Evolutionary conservation across 371 early-diverging fungal genomes (phyloP).

Genomic region (Mucor circinelloides): DNA sequence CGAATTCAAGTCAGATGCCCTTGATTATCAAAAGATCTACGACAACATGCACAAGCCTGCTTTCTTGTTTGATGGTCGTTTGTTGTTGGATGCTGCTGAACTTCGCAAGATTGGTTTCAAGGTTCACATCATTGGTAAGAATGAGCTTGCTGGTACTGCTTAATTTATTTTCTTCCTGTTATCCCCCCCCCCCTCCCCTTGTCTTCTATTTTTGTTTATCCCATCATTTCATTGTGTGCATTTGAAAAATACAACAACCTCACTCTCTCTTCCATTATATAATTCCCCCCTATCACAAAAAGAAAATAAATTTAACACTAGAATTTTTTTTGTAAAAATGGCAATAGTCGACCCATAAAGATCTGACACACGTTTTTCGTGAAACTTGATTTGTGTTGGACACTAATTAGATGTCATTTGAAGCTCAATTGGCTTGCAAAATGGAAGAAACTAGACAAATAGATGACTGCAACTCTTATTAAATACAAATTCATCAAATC

Average conservation of each 20-base stretch:
- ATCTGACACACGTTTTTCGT: not conserved
- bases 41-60: slow-evolving; percentile 86
- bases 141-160: slow-evolving; percentile 55
- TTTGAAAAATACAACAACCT: not conserved
- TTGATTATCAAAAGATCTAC: slow-evolving; percentile 78
- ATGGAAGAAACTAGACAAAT: not conserved
- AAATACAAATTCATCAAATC: not conserved
- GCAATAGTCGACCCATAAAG: not conserved
- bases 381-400: not conserved
- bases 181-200: not conserved
- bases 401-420: not conserved
- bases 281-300: not conserved
- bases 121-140: slow-evolving; percentile 84
- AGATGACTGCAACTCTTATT: not conserved
- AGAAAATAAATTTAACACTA: not conserved
- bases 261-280: not conserved
- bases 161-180: slow-evolving; percentile 5
- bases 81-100: slow-evolving; percentile 76
- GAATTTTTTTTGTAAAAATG: not conserved
- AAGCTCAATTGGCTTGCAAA: not conserved
- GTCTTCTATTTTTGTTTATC: not conserved
- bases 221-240: slow-evolving; percentile 7
- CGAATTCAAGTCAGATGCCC: slow-evolving; percentile 73
- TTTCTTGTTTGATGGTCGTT: slow-evolving; percentile 93
- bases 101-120: slow-evolving; percentile 84